phyloP scores from a whole-genome alignment of 148 eudicot genomes.

The Silene uniflora region DNA sequence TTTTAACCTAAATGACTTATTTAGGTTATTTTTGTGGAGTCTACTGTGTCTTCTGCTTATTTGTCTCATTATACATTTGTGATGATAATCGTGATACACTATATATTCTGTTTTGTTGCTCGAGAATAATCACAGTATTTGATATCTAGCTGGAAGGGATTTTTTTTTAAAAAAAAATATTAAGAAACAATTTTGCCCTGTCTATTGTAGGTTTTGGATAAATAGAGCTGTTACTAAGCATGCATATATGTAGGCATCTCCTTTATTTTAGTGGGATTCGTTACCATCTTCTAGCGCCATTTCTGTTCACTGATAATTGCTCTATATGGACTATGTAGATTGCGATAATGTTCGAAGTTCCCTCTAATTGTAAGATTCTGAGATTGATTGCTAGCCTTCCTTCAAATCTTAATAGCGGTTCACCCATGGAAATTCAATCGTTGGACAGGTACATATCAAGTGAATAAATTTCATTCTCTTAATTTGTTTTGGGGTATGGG shows the following conservation, averaged over 20 bases:
- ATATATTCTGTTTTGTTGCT: too few relatives aligned
- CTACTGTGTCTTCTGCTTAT: too few relatives aligned
- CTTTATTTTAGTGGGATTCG: not conserved
- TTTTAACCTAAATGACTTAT: too few relatives aligned
- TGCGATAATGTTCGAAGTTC: constrained; percentile 85
- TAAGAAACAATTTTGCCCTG: too few relatives aligned
- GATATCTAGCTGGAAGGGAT: too few relatives aligned
- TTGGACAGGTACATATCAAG: constrained; percentile 68
- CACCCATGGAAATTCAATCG: constrained; percentile 72
- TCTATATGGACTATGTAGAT: constrained; percentile 39
- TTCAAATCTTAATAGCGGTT: constrained; percentile 63
- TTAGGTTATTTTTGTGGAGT: too few relatives aligned
- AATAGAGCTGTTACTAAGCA: constrained; percentile 6
- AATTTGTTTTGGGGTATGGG: not conserved
- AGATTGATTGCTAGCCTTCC: constrained; percentile 70
- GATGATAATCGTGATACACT: too few relatives aligned
- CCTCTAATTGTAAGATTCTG: constrained; percentile 68
- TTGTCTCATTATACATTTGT: too few relatives aligned
- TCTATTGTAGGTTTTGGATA: too few relatives aligned
- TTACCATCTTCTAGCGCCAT: not conserved
- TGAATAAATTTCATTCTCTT: not conserved
- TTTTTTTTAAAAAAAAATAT: too few relatives aligned
- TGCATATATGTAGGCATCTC: not conserved
- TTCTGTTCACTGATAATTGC: not conserved
- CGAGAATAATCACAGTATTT: too few relatives aligned